A percentile compares a stretch with the other conserved stretches of the same genome.
Conservation (phyloP, 2,329 filamentous ascomycete genomes). For the Fusarium agapanthi region DNA sequence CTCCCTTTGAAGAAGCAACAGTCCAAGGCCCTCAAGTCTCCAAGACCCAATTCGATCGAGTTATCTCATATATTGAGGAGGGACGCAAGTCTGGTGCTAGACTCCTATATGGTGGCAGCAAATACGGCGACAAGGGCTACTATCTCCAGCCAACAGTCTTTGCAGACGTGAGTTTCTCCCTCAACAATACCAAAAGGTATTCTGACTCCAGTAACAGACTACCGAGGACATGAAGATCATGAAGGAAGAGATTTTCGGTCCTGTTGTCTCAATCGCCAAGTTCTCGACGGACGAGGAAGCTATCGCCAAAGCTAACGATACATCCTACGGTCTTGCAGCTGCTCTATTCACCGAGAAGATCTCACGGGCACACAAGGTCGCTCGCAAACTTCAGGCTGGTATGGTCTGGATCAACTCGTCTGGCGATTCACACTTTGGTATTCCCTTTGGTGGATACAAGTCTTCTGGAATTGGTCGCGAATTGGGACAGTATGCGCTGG, state of each 20-base stretch:
- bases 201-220: constrained; percentile 23
- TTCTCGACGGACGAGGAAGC: constrained; percentile 40
- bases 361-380: constrained; percentile 47
- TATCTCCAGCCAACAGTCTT: constrained; percentile 43
- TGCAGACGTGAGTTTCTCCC: constrained; percentile 32
- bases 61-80: constrained; percentile 70
- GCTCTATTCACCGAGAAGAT: constrained; percentile 66
- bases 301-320: constrained; percentile 48
- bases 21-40: constrained; percentile 74
- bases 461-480: constrained; percentile 39
- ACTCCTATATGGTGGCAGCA: constrained; percentile 53
- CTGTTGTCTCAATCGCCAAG: constrained; percentile 40
- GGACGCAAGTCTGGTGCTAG: constrained; percentile 71
- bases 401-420: constrained; percentile 52
- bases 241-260: constrained; percentile 46
- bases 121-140: constrained; percentile 38
- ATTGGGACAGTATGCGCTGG: constrained; percentile 39
- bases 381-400: constrained; percentile 63
- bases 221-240: constrained; percentile 41
- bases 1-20: constrained; percentile 68
- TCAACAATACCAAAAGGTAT: constrained; percentile 23
- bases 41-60: constrained; percentile 69
- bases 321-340: constrained; percentile 62
- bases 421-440: constrained; percentile 39
- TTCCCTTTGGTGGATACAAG: constrained; percentile 44